These are phyloP conservation scores for Neckera pumila DNA, from an alignment of 225 moss, liverwort and hornwort species.

Conservation along the genomic window DNA sequence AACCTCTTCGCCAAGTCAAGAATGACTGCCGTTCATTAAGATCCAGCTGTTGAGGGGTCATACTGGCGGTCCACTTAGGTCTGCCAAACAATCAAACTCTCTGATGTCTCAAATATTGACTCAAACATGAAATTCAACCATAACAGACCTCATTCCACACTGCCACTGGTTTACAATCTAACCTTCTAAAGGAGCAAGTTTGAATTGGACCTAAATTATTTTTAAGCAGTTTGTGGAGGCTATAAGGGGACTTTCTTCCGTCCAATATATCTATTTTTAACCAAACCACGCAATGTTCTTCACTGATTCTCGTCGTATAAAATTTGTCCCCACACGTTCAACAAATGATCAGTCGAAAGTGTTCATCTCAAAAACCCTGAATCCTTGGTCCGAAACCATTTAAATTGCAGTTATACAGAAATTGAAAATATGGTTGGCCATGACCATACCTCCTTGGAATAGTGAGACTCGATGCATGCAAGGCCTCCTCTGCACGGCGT, in stretches of 20 bases:
- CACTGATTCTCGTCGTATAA: too few relatives aligned
- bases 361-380: neutral
- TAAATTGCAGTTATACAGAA: neutral
- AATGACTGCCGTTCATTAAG: constrained; percentile 77
- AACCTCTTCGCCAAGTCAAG: constrained; percentile 84
- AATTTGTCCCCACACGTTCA: neutral
- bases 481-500: constrained; percentile 67
- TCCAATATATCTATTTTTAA: neutral
- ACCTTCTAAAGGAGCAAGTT: neutral
- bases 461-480: constrained; percentile 65
- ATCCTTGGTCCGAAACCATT: neutral
- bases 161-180: neutral
- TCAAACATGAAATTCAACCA: neutral
- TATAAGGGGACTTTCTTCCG: neutral
- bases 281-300: neutral
- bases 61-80: constrained; percentile 71
- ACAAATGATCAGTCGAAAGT: neutral
- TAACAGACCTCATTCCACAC: neutral
- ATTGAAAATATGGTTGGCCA: neutral
- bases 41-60: constrained; percentile 87
- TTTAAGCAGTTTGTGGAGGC: neutral
- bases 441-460: constrained; percentile 67
- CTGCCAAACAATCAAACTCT: constrained; percentile 25
- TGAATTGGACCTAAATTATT: neutral
- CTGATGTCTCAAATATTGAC: neutral